Evolutionary conservation across 139 green algal genomes (phyloP).

Genomic region (Closterium sp.): DNA sequence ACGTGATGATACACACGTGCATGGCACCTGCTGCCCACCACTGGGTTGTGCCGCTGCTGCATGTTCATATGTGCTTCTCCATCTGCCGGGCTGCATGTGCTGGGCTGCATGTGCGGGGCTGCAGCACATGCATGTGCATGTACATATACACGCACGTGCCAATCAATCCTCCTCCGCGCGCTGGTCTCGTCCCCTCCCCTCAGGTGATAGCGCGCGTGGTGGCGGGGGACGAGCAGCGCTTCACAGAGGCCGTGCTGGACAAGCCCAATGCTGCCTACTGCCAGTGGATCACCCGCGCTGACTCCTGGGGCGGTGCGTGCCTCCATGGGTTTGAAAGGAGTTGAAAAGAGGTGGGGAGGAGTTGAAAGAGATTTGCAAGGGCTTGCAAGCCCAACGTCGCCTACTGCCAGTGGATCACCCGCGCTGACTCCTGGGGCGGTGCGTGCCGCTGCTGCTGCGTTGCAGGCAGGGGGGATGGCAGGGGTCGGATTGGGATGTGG

Average conservation of each 20-base stretch:
- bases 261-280: constrained; percentile 46
- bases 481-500: background rate
- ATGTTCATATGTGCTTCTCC: too few species aligned
- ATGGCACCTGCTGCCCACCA: too few species aligned
- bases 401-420: constrained; percentile 76
- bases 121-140: too few species aligned
- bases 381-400: constrained; percentile 34
- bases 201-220: constrained; percentile 72
- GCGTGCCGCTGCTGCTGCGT: background rate
- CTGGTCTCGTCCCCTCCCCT: background rate
- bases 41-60: too few species aligned
- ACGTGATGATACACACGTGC: too few species aligned
- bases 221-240: constrained; percentile 64
- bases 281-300: constrained; percentile 79
- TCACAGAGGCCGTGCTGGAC: constrained; percentile 76
- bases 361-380: too few species aligned
- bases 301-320: constrained; percentile 52
- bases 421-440: constrained; percentile 58
- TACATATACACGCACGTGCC: too few species aligned
- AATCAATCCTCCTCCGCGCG: background rate
- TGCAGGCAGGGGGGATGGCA: background rate
- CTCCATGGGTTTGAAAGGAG: too few species aligned
- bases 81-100: too few species aligned
- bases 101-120: too few species aligned
- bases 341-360: too few species aligned